Evolutionary conservation across 2,329 filamentous ascomycete genomes (phyloP).

Genomic region (Exophiala mesophila): DNA sequence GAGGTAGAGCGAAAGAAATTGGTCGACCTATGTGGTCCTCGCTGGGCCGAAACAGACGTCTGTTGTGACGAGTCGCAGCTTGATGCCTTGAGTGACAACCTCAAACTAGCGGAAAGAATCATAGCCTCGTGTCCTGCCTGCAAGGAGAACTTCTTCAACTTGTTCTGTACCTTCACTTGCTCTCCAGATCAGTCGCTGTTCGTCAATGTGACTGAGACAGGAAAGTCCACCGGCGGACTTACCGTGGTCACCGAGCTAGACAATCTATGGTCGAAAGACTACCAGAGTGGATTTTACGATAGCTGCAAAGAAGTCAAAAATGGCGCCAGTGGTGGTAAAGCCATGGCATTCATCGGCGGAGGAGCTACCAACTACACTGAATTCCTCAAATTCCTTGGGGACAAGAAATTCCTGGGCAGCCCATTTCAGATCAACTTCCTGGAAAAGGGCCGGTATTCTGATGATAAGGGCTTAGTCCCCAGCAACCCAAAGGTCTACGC

Average conservation of each 20-base stretch:
- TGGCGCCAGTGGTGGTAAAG: slow-evolving; percentile 84
- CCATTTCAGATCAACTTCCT: slow-evolving; percentile 96
- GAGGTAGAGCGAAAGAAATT: slow-evolving; percentile 69
- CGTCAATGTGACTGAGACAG: slow-evolving; percentile 79
- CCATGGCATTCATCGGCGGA: slow-evolving; percentile 93
- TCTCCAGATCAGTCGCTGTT: slow-evolving; percentile 95
- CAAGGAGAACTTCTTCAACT: slow-evolving; percentile 97
- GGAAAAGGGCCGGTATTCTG: slow-evolving; percentile 53
- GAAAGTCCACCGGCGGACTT: slow-evolving; percentile 50
- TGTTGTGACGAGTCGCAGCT: slow-evolving; percentile 86
- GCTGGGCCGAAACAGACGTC: slow-evolving; percentile 78
- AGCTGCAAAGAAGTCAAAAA: slow-evolving; percentile 99
- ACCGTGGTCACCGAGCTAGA: slow-evolving; percentile 81
- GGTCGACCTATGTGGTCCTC: slow-evolving; percentile 76
- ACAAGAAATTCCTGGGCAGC: slow-evolving; percentile 82
- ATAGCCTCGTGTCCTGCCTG: slow-evolving; percentile 93
- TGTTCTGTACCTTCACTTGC: slow-evolving; percentile 97
- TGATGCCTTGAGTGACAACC: slow-evolving; percentile 71
- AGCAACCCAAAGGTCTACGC: slow-evolving; percentile 69
- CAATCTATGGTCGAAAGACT: slow-evolving; percentile 78
- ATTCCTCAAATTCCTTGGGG: slow-evolving; percentile 85
- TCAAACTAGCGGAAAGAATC: slow-evolving; percentile 80
- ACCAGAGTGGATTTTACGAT: slow-evolving; percentile 83
- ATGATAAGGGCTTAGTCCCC: slow-evolving; percentile 63
- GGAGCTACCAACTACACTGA: slow-evolving; percentile 84